Percentiles rank a stretch among this genome's conserved stretches.
Evolutionary conservation across 2,329 filamentous ascomycete species (phyloP).

Genomic region (Aspergillus sp.): DNA sequence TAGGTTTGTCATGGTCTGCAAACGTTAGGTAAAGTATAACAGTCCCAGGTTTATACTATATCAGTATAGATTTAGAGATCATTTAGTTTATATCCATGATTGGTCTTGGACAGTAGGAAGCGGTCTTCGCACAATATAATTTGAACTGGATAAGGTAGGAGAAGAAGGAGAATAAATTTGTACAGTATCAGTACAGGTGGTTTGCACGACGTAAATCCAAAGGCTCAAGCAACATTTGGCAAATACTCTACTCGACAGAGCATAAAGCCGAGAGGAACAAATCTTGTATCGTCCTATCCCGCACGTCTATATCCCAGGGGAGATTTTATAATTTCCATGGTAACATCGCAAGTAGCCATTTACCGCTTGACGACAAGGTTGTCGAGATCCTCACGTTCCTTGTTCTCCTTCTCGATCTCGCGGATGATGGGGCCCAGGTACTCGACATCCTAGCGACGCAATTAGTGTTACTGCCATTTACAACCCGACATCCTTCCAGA

Average conservation of each 20-base stretch:
- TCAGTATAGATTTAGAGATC: not conserved
- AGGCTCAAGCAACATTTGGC: conserved; percentile 24
- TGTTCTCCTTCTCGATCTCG: conserved; percentile 66
- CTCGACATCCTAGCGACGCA: conserved; percentile 56
- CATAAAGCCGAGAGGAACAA: conserved; percentile 21
- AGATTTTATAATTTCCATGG: conserved; percentile 20
- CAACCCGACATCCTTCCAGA: not conserved
- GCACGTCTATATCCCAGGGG: conserved; percentile 18
- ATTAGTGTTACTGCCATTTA: conserved; percentile 1
- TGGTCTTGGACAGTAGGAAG: not conserved
- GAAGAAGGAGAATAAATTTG: conserved; percentile 39
- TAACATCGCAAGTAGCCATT: conserved; percentile 23
- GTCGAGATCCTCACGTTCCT: conserved; percentile 69
- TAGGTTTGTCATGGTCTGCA: not conserved
- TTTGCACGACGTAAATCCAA: conserved; percentile 23
- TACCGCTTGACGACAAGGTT: conserved; percentile 58
- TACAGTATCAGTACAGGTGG: conserved; percentile 43
- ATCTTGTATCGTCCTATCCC: conserved; percentile 22
- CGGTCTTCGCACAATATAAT: not conserved
- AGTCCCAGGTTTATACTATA: not conserved
- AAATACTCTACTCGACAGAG: conserved; percentile 21
- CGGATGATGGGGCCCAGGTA: conserved; percentile 69
- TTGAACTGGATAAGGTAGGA: conserved; percentile 7
- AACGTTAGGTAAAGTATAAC: not conserved
- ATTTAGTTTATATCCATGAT: not conserved